Percentiles rank a stretch among this genome's conserved stretches.
Conservation (phyloP, 306 rosid species). For the Abrus precatorius region DNA sequence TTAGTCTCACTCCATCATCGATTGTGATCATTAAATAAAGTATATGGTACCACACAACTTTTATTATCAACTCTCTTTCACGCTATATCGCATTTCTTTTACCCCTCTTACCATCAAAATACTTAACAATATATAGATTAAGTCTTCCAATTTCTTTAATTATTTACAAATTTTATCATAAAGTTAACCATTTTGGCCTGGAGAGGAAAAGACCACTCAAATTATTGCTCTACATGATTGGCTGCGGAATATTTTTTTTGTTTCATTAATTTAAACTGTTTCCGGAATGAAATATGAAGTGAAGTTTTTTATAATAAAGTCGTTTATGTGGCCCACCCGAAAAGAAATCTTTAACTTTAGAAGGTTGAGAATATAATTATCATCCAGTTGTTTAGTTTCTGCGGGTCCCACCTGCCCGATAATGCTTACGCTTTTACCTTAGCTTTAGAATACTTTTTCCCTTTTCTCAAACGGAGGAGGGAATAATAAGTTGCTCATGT, state of each 20-base stretch:
- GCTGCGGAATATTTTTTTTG: slow-evolving; percentile 44
- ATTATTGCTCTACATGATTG: slow-evolving; percentile 50
- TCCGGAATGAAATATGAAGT: slow-evolving; percentile 45
- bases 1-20: neutral
- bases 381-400: slow-evolving; percentile 61
- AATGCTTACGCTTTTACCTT: slow-evolving; percentile 53
- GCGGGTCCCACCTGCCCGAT: slow-evolving; percentile 55
- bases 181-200: neutral
- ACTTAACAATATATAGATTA: neutral
- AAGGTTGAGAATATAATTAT: slow-evolving; percentile 63
- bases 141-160: neutral
- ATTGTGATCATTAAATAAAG: slow-evolving; percentile 4
- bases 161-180: neutral
- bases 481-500: slow-evolving; percentile 48
- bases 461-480: slow-evolving; percentile 41
- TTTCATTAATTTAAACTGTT: slow-evolving; percentile 42
- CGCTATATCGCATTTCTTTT: neutral
- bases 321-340: slow-evolving; percentile 47
- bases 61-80: neutral
- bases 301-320: slow-evolving; percentile 44
- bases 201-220: neutral
- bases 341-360: slow-evolving; percentile 52
- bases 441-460: slow-evolving; percentile 41
- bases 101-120: neutral
- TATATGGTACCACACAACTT: neutral